These are phyloP conservation scores for Verticillium alfalfae DNA, from an alignment of 2,329 filamentous ascomycete genomes.

Conservation along the genomic window DNA sequence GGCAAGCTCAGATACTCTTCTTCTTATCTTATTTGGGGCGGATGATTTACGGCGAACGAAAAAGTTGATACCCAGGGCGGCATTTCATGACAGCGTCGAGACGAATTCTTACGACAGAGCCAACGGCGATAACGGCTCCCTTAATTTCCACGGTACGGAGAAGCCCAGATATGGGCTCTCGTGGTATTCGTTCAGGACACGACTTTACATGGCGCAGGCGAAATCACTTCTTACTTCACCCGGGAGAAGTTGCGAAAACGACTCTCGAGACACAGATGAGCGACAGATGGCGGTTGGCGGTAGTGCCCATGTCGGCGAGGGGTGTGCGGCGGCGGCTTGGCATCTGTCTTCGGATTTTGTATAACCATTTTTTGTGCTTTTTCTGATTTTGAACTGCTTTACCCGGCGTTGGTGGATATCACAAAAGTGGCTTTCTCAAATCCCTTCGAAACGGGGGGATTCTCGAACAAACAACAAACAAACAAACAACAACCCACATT, in stretches of 20 bases:
- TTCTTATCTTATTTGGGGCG: not conserved
- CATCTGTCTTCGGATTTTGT: not conserved
- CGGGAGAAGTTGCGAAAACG: not conserved
- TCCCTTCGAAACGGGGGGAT: not conserved
- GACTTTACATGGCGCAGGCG: not conserved
- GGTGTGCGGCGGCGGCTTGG: not conserved
- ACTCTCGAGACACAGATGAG: not conserved
- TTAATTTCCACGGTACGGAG: constrained; percentile 4
- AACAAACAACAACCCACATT: not conserved
- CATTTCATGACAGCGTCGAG: constrained; percentile 12
- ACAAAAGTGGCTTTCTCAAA: not conserved
- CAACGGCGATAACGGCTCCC: constrained; percentile 1
- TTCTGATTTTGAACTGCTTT: not conserved
- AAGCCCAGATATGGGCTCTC: constrained; percentile 5
- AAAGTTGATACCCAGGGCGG: constrained; percentile 12
- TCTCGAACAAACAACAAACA: not conserved
- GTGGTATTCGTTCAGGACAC: constrained; percentile 1
- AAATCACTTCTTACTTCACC: not conserved
- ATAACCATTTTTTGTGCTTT: not conserved
- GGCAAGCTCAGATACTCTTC: not conserved
- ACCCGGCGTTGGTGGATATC: not conserved
- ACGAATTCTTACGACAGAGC: constrained; percentile 5
- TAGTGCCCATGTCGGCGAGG: not conserved
- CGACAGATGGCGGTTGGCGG: not conserved
- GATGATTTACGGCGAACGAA: constrained; percentile 8